These are phyloP conservation scores for Trypanosoma scelopori DNA, from an alignment of 208 protist genomes.

Conservation along the genomic window DNA sequence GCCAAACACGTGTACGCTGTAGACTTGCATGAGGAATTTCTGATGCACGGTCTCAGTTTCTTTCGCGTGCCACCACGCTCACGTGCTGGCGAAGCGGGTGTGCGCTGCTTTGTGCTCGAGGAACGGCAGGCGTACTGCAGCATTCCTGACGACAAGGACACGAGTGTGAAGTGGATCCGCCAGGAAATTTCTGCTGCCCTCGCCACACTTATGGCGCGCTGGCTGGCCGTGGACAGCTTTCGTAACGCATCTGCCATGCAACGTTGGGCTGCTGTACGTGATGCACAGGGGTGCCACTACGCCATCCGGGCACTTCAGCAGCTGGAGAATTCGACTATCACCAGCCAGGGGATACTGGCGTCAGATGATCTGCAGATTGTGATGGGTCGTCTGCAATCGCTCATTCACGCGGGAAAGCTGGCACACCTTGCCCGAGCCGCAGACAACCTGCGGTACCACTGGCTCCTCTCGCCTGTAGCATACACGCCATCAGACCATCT, in stretches of 20 bases:
- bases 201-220: slow-evolving; percentile 45
- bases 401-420: slow-evolving; percentile 30
- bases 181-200: slow-evolving; percentile 43
- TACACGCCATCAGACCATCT: slow-evolving; percentile 79
- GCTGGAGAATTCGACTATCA: slow-evolving; percentile 36
- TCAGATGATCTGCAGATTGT: slow-evolving; percentile 34
- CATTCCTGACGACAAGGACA: slow-evolving; percentile 21
- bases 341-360: slow-evolving; percentile 55
- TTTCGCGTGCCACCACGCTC: slow-evolving; percentile 38
- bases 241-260: slow-evolving; percentile 29
- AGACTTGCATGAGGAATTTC: slow-evolving; percentile 45
- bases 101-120: slow-evolving; percentile 46
- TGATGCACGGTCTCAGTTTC: slow-evolving; percentile 57
- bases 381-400: slow-evolving; percentile 30
- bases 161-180: slow-evolving; percentile 15
- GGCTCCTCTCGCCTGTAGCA: slow-evolving; percentile 68
- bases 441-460: slow-evolving; percentile 75
- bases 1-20: slow-evolving; percentile 52
- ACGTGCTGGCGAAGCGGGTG: not conserved
- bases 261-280: slow-evolving; percentile 38
- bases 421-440: slow-evolving; percentile 55
- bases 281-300: slow-evolving; percentile 53
- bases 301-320: slow-evolving; percentile 47
- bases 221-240: slow-evolving; percentile 45
- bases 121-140: slow-evolving; percentile 53